These are phyloP conservation scores for Ceratocystis huliohia DNA, from an alignment of 2,329 filamentous ascomycete species.

Conservation along the genomic window DNA sequence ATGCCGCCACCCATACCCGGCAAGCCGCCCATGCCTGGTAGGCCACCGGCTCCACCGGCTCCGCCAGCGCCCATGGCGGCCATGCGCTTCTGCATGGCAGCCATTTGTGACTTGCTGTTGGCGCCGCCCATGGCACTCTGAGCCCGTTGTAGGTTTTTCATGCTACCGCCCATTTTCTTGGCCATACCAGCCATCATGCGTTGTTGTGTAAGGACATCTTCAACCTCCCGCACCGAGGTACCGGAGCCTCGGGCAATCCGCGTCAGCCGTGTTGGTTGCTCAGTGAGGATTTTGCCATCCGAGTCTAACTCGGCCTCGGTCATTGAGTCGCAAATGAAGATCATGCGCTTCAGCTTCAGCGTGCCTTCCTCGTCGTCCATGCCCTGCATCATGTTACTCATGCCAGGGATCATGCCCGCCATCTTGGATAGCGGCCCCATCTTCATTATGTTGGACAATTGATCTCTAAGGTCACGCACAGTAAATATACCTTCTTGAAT, in stretches of 20 bases:
- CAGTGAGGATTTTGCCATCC: conserved; percentile 86
- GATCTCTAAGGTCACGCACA: conserved; percentile 83
- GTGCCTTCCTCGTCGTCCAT: conserved; percentile 97
- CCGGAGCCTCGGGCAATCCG: conserved; percentile 81
- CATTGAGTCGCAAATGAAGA: conserved; percentile 98
- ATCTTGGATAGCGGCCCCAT: conserved; percentile 97
- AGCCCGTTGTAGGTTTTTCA: conserved; percentile 93
- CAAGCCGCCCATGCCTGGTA: conserved; percentile 60
- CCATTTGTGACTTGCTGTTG: conserved; percentile 73
- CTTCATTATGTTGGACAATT: conserved; percentile 97
- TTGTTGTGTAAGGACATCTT: conserved; percentile 94
- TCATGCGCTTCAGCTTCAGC: conserved; percentile 89
- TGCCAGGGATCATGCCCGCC: conserved; percentile 95
- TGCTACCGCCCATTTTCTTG: conserved; percentile 95
- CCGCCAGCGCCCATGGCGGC: conserved; percentile 80
- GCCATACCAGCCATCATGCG: conserved; percentile 99
- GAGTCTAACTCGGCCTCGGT: conserved; percentile 89
- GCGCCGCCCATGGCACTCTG: conserved; percentile 82
- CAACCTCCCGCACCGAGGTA: conserved; percentile 81
- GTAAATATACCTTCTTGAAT: conserved; percentile 95
- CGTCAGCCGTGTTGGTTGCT: conserved; percentile 86
- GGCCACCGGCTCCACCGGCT: conserved; percentile 47
- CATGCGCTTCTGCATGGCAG: conserved; percentile 96
- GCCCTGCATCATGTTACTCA: conserved; percentile 83
- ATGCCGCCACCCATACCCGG: conserved; percentile 61